Percentiles rank a stretch among this genome's conserved stretches.
phyloP scores from a whole-genome alignment of 73 alveolate genomes.

The Paramecium biaurelia region DNA sequence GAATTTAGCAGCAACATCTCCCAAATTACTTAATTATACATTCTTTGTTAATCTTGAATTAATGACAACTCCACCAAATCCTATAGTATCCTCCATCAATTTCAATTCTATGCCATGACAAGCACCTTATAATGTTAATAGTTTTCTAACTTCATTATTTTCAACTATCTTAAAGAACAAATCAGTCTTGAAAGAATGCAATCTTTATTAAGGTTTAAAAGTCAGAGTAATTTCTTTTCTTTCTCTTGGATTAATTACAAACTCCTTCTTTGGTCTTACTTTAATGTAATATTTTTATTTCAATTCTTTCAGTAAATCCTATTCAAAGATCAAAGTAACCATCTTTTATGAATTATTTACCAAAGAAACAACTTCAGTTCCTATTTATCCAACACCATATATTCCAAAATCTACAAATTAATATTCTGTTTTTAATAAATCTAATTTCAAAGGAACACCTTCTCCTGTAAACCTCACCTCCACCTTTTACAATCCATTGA shows the following conservation, averaged over 20 bases:
- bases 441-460: conserved; percentile 97
- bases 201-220: conserved; percentile 95
- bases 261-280: conserved; percentile 78
- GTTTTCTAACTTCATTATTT: conserved; percentile 92
- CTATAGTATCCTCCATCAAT: conserved; percentile 96
- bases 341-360: conserved; percentile 77
- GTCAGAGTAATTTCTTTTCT: conserved; percentile 91
- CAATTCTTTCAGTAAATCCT: conserved; percentile 66
- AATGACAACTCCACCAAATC: conserved; percentile 97
- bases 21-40: conserved; percentile 91
- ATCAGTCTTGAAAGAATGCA: conserved; percentile 93
- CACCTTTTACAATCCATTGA: conserved; percentile 90
- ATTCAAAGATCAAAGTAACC: conserved; percentile 73
- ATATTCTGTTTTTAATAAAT: conserved; percentile 94
- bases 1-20: conserved; percentile 96
- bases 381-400: conserved; percentile 88
- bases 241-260: conserved; percentile 90
- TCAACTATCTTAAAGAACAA: conserved; percentile 84
- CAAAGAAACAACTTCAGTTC: conserved; percentile 80
- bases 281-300: conserved; percentile 72
- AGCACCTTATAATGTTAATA: conserved; percentile 93
- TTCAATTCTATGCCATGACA: conserved; percentile 98
- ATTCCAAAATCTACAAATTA: conserved; percentile 95
- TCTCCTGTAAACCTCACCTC: conserved; percentile 98
- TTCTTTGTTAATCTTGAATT: conserved; percentile 89